A percentile compares a stretch with the other conserved stretches of the same genome.
Evolutionary conservation across 352 stramenopile genomes (phyloP).

Genomic region (Phytophthora brassicae): DNA sequence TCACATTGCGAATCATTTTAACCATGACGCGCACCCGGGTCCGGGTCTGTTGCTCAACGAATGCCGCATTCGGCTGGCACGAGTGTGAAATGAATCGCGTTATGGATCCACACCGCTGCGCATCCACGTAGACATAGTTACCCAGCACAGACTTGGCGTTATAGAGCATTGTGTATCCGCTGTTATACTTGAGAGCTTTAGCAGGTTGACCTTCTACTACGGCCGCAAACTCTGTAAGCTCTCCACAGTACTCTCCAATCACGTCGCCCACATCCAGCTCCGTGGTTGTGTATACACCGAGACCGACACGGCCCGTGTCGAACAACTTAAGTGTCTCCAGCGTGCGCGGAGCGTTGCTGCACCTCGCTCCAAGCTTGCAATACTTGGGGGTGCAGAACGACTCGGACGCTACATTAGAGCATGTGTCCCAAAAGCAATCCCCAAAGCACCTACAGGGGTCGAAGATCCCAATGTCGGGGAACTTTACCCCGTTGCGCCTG

Average conservation of each 20-base stretch:
- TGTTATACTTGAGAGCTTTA: conserved; percentile 1
- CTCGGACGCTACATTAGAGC: background rate
- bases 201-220: background rate
- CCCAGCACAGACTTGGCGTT: background rate
- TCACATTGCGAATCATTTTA: background rate
- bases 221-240: background rate
- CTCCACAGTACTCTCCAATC: background rate
- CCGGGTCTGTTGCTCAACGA: conserved; percentile 7
- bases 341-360: conserved; percentile 6
- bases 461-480: background rate
- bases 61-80: conserved; percentile 2
- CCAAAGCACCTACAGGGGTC: background rate
- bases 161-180: background rate
- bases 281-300: background rate
- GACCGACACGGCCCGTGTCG: background rate
- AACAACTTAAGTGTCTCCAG: background rate
- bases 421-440: conserved; percentile 1
- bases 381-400: background rate
- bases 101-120: background rate
- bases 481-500: background rate
- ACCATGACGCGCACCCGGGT: background rate
- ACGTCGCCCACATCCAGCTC: conserved; percentile 1
- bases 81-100: background rate
- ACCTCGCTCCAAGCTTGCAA: background rate
- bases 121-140: conserved; percentile 7